Evolutionary conservation across 495 filamentous ascomycete species (phyloP).

Genomic region (Hyaloscypha finlandica): DNA sequence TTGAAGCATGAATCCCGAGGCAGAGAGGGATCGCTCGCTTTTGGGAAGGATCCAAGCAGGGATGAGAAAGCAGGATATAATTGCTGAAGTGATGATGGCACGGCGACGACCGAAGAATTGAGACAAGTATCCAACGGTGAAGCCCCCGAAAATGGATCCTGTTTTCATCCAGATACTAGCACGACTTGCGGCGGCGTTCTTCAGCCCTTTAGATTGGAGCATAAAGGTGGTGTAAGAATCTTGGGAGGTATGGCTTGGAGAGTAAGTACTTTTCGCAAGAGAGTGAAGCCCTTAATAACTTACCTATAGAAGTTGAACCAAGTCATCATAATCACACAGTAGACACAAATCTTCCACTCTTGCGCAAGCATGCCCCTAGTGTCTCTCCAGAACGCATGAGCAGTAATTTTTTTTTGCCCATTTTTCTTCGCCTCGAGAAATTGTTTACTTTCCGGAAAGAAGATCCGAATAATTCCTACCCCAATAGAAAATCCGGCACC

Average conservation of each 20-base stretch:
- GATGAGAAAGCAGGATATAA: conserved; percentile 61
- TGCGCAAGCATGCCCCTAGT: conserved; percentile 60
- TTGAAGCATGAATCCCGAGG: conserved; percentile 72
- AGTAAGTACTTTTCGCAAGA: too few relatives aligned
- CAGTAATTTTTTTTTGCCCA: conserved; percentile 48
- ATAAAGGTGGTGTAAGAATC: conserved; percentile 81
- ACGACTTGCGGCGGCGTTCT: conserved; percentile 60
- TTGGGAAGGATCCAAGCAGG: conserved; percentile 72
- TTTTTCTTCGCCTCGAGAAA: conserved; percentile 64
- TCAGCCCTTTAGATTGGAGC: conserved; percentile 64
- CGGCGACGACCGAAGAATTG: conserved; percentile 72
- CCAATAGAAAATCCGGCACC: conserved; percentile 64
- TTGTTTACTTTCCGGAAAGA: conserved; percentile 70
- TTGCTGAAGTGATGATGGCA: conserved; percentile 59
- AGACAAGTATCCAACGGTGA: conserved; percentile 68
- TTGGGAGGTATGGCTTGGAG: conserved; percentile 16
- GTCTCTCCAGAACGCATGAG: conserved; percentile 61
- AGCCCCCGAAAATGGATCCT: conserved; percentile 73
- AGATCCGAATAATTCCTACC: conserved; percentile 62
- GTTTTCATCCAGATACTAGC: conserved; percentile 64
- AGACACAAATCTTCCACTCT: conserved; percentile 72
- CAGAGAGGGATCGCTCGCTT: conserved; percentile 57
- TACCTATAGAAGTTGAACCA: conserved; percentile 50
- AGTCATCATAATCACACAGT: conserved; percentile 72
- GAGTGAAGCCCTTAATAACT: not conserved